A percentile compares a stretch with the other conserved stretches of the same genome.
Evolutionary conservation across 768 basidiomycete species (phyloP).

Genomic region (Boletus coccyginus): DNA sequence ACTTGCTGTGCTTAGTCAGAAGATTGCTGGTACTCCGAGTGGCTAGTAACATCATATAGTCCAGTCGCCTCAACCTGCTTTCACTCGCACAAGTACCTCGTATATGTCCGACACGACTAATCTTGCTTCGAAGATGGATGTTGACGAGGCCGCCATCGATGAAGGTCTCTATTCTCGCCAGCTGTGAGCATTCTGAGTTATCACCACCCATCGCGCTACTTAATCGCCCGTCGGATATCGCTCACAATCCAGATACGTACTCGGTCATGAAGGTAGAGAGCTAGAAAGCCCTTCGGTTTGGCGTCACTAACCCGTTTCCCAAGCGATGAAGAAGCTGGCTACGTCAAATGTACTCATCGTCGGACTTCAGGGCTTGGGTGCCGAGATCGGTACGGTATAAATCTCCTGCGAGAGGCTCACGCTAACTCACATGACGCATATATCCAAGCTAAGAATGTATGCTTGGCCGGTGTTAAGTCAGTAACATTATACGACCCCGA

Average conservation of each 20-base stretch:
- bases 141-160: constrained; percentile 86
- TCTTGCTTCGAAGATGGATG: constrained; percentile 63
- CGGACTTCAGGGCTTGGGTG: constrained; percentile 88
- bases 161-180: constrained; percentile 94
- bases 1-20: constrained; percentile 22
- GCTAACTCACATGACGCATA: constrained; percentile 12
- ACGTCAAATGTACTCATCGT: constrained; percentile 92
- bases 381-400: constrained; percentile 76
- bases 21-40: neutral
- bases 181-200: constrained; percentile 54
- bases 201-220: constrained; percentile 10
- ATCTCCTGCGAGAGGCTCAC: constrained; percentile 1
- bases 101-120: constrained; percentile 39
- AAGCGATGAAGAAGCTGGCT: constrained; percentile 99
- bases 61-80: constrained; percentile 4
- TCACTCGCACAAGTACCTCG: neutral
- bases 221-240: constrained; percentile 19
- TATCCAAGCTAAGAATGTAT: constrained; percentile 80
- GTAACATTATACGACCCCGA: constrained; percentile 96
- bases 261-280: constrained; percentile 86
- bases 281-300: neutral
- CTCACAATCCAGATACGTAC: constrained; percentile 67
- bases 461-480: constrained; percentile 94
- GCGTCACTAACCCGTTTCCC: constrained; percentile 16
- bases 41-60: neutral